Evolutionary conservation across 257 asterid species (phyloP).

Genomic region (Jaltomata sinuosa): DNA sequence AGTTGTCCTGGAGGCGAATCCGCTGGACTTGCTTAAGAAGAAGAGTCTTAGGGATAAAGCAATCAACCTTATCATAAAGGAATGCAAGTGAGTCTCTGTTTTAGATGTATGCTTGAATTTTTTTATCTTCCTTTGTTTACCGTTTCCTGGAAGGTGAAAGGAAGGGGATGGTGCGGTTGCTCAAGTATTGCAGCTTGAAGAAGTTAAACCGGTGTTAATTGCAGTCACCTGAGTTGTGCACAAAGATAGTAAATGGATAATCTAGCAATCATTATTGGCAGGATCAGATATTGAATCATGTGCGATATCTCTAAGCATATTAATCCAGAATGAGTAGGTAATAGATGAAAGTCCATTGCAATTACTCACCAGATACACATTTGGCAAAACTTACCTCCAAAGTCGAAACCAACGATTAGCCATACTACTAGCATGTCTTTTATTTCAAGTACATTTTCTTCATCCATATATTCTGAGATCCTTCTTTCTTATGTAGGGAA

Average conservation of each 20-base stretch:
- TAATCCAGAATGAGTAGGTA: background rate
- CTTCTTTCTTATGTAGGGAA: conserved; percentile 41
- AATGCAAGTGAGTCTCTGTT: conserved; percentile 62
- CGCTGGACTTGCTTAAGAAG: conserved; percentile 61
- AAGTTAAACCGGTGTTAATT: background rate
- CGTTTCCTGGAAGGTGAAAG: no score
- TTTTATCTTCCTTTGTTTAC: no score
- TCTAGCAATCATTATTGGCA: background rate
- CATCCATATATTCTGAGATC: conserved; percentile 7
- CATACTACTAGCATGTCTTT: background rate
- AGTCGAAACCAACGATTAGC: background rate
- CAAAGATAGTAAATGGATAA: background rate
- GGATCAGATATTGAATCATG: background rate
- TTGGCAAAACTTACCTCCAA: background rate
- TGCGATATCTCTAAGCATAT: background rate
- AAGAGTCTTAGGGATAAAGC: conserved; percentile 58
- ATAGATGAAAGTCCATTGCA: background rate
- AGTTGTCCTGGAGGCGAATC: conserved; percentile 77
- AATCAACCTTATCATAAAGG: conserved; percentile 51
- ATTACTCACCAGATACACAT: background rate
- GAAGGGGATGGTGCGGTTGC: no score
- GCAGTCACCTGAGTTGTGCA: background rate
- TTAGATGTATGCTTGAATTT: background rate
- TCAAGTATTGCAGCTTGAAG: background rate
- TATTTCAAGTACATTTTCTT: background rate